Base-by-base conservation (phyloP, 257 asterid species). In the Scutellaria barbata region DNA sequence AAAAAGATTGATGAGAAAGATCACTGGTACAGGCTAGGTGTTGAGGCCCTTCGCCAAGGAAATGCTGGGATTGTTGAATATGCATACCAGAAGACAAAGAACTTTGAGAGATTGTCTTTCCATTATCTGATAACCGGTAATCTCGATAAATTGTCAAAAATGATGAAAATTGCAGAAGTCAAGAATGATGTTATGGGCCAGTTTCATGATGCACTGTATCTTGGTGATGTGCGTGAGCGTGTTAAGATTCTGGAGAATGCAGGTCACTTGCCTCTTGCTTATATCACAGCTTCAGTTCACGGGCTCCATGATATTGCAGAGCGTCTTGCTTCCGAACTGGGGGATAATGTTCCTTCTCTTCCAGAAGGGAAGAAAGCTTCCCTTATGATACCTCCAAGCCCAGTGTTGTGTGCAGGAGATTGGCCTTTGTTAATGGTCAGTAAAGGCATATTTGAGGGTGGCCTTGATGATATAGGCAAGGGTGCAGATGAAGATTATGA, bases 31-130 rank as follows among this genome's bases (percentile, higher is more conserved):
- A 83, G 86, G 63, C 82, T 91, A 13, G 97, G 97, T 43, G 91
- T 91, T 76, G 97, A 87, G 88, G 97, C 96, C 63, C 97, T 91
- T 65, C 90, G 98, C 46, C 98, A 88, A 77, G 98, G 98, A 46
- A 89, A 92, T 81, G 78, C 93, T 68, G 95, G 91, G 39, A 90
- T 90, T 10, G 96, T 90, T 30, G 95, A 90, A 77, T 88, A 90
- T 70, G 95, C 95, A 16, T 90, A 90, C 69, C 95, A 90, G 81
- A 86, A 78, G 81, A 90, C 93, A 3, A 90, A 85, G 85, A 52
- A 52, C 35, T 52, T 52, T 3, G 58, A 52, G 33, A 52, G 58
- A 18, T 52, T 52, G 35, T 52, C 58, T 52, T 52, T 52, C 58
- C 58, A 52, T 52, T 52, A 52, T 30, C 35, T 52, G 35, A 52